phyloP scores from a whole-genome alignment of 2,329 filamentous ascomycete genomes.

The Amylocarpus encephaloides region DNA sequence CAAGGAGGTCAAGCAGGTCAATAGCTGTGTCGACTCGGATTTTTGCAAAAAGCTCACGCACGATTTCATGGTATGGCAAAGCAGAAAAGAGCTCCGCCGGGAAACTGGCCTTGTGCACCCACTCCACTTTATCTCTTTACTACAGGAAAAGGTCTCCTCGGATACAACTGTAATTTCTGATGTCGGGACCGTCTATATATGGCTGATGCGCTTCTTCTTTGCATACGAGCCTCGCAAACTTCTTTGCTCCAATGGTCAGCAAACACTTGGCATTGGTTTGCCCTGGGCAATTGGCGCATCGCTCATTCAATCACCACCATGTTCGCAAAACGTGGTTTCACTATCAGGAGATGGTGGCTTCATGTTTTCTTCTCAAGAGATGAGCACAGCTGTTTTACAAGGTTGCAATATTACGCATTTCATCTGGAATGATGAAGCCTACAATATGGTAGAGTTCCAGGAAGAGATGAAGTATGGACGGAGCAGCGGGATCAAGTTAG shows the following conservation, averaged over 20 bases:
- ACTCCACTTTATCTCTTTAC: constrained; percentile 38
- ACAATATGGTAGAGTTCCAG: constrained; percentile 47
- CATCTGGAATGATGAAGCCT: constrained; percentile 44
- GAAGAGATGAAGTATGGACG: constrained; percentile 45
- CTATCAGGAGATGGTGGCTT: constrained; percentile 43
- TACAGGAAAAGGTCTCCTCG: constrained; percentile 36
- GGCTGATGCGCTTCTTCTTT: constrained; percentile 41
- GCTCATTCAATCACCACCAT: constrained; percentile 37
- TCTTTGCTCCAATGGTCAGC: constrained; percentile 43
- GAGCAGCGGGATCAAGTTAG: constrained; percentile 37
- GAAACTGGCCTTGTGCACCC: constrained; percentile 36
- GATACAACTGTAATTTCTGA: constrained; percentile 40
- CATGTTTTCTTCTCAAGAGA: constrained; percentile 42
- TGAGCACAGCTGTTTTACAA: constrained; percentile 41
- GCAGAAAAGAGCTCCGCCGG: constrained; percentile 3
- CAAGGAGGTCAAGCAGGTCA: neutral
- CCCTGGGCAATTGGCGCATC: constrained; percentile 44
- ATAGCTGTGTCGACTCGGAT: neutral
- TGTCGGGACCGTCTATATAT: constrained; percentile 44
- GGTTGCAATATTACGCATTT: constrained; percentile 45
- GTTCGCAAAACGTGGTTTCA: constrained; percentile 39
- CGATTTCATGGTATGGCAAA: constrained; percentile 9
- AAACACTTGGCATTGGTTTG: constrained; percentile 42
- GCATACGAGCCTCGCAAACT: constrained; percentile 39
- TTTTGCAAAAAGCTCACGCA: constrained; percentile 7